These are phyloP conservation scores for Lasiosphaeria ovina DNA, from an alignment of 495 filamentous ascomycete genomes.

Conservation along the genomic window DNA sequence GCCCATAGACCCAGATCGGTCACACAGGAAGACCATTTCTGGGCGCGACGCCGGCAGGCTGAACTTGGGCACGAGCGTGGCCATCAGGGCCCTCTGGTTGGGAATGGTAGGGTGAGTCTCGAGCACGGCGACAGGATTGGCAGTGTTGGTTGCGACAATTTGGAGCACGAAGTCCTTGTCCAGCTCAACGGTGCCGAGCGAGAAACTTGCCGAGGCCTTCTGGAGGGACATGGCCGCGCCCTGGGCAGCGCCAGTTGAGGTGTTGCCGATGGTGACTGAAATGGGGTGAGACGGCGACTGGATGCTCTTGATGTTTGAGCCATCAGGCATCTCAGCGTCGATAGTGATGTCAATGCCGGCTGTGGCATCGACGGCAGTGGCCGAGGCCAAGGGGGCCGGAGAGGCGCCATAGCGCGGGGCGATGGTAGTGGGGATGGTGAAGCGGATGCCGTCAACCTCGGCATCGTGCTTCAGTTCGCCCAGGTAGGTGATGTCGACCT, in stretches of 20 bases:
- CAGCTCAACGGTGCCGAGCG: slow-evolving; percentile 46
- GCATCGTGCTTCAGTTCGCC: slow-evolving; percentile 67
- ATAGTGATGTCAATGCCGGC: slow-evolving; percentile 58
- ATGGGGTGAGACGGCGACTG: slow-evolving; percentile 69
- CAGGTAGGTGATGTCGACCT: slow-evolving; percentile 61
- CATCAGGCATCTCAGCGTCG: slow-evolving; percentile 56
- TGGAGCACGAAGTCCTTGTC: slow-evolving; percentile 55
- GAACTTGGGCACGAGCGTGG: slow-evolving; percentile 66
- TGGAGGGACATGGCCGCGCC: slow-evolving; percentile 47
- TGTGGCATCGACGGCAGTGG: slow-evolving; percentile 13
- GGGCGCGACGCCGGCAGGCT: slow-evolving; percentile 49
- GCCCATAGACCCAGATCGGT: slow-evolving; percentile 66
- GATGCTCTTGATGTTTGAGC: slow-evolving; percentile 55
- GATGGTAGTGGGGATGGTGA: slow-evolving; percentile 62
- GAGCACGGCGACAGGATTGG: slow-evolving; percentile 58
- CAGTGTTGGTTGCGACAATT: slow-evolving; percentile 53
- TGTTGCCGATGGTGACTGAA: slow-evolving; percentile 58
- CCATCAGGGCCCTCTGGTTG: slow-evolving; percentile 63
- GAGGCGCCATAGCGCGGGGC: slow-evolving; percentile 60
- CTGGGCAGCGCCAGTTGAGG: slow-evolving; percentile 40
- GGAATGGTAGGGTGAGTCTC: slow-evolving; percentile 61
- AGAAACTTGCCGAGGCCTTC: slow-evolving; percentile 61
- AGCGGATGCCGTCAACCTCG: slow-evolving; percentile 59
- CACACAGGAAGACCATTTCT: slow-evolving; percentile 70
- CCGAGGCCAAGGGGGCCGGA: slow-evolving; percentile 28